These are phyloP conservation scores for Diphasiastrum complanatum DNA, from an alignment of 83 land plant genomes.

Conservation along the genomic window DNA sequence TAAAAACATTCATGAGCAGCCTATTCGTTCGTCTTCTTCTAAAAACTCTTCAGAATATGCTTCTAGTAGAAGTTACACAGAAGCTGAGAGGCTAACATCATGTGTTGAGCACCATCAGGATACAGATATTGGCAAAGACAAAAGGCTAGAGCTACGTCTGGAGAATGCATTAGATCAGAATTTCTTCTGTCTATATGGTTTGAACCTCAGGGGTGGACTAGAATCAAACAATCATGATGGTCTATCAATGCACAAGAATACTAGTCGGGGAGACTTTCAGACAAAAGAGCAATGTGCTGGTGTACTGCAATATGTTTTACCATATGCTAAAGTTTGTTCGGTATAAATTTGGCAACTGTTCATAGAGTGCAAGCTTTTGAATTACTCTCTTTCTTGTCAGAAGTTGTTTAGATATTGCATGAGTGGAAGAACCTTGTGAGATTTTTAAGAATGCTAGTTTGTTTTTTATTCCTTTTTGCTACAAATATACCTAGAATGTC, in stretches of 20 bases:
- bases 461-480: neutral
- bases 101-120: constrained; percentile 1
- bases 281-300: constrained; percentile 95
- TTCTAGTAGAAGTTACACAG: no score
- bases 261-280: constrained; percentile 89
- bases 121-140: constrained; percentile 30
- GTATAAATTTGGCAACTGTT: no score
- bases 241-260: constrained; percentile 69
- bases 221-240: constrained; percentile 77
- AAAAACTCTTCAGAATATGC: no score
- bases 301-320: constrained; percentile 82
- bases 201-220: constrained; percentile 62
- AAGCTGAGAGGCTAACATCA: neutral
- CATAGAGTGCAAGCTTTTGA: neutral
- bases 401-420: no score
- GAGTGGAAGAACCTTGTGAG: no score
- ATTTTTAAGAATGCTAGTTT: no score
- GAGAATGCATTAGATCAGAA: constrained; percentile 90
- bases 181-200: constrained; percentile 94
- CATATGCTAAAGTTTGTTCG: constrained; percentile 86
- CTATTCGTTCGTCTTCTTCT: no score
- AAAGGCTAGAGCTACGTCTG: constrained; percentile 57
- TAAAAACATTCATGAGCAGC: no score
- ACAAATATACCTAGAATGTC: neutral
- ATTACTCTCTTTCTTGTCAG: constrained; percentile 1